Percentiles rank a stretch among this genome's conserved stretches.
Conservation (phyloP, 305 asterid species). For the Salvia sclarea region DNA sequence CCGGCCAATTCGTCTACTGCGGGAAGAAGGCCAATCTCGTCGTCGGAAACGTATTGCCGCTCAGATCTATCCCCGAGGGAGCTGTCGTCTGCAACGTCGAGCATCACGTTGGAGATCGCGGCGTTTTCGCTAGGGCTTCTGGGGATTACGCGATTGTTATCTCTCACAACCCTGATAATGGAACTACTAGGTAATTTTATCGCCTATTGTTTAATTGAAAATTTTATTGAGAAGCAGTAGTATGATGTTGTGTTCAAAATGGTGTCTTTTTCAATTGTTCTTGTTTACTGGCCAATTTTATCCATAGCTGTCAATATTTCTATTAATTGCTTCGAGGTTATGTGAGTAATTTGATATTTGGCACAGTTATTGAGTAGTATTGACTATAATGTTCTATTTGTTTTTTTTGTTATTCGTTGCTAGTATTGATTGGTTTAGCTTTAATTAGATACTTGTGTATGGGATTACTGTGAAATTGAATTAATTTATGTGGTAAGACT, state of each 20-base stretch:
- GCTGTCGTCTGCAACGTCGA: conserved; percentile 77
- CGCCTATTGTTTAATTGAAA: not conserved
- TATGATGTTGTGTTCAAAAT: not conserved
- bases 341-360: not conserved
- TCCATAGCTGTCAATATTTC: not conserved
- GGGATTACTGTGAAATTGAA: not conserved
- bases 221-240: not conserved
- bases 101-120: conserved; percentile 76
- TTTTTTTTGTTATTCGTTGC: not conserved
- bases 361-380: too few relatives aligned
- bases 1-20: conserved; percentile 69
- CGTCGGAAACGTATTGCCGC: conserved; percentile 72
- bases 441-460: not conserved
- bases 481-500: not conserved
- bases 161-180: conserved; percentile 79
- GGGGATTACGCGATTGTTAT: conserved; percentile 80
- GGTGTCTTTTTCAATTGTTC: not conserved
- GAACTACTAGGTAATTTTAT: conserved; percentile 57
- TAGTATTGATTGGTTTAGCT: not conserved
- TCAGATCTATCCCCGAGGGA: conserved; percentile 68
- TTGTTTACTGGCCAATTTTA: not conserved
- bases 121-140: conserved; percentile 67
- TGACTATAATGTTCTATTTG: too few relatives aligned
- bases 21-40: conserved; percentile 69
- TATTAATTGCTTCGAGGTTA: not conserved